Evolutionary conservation across 352 stramenopile genomes (phyloP).

Genomic region (Phytophthora colocasiae): DNA sequence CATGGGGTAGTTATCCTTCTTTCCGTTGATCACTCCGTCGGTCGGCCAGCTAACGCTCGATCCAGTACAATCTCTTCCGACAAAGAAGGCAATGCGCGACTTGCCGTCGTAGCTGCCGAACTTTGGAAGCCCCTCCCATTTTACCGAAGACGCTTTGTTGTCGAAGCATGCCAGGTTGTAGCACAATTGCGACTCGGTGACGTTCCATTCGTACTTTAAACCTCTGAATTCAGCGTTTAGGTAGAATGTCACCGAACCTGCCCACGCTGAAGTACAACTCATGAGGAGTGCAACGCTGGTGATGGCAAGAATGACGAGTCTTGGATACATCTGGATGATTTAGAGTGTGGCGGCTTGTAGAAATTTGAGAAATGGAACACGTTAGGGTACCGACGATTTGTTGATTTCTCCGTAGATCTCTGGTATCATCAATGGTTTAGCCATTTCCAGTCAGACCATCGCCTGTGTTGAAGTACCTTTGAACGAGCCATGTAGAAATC

Average conservation of each 20-base stretch:
- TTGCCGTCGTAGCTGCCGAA: conserved; percentile 14
- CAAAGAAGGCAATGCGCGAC: conserved; percentile 38
- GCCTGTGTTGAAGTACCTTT: too few species aligned
- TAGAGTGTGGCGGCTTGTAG: neutral
- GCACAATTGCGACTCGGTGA: conserved; percentile 22
- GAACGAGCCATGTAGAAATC: too few species aligned
- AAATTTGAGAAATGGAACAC: neutral
- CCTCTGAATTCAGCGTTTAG: conserved; percentile 14
- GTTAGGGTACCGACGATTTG: too few species aligned
- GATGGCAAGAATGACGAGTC: neutral
- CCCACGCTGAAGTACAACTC: conserved; percentile 20
- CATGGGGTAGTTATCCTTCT: conserved; percentile 30
- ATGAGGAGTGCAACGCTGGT: conserved; percentile 5
- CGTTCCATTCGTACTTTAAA: conserved; percentile 17
- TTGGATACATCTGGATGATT: neutral
- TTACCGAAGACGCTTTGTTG: conserved; percentile 33
- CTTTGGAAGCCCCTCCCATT: conserved; percentile 26
- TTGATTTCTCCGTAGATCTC: too few species aligned
- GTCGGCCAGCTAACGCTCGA: conserved; percentile 18
- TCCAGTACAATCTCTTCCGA: conserved; percentile 14
- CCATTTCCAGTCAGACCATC: too few species aligned
- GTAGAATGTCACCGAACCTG: conserved; percentile 33
- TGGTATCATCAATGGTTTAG: neutral
- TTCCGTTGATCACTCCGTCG: conserved; percentile 20
- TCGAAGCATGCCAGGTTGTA: conserved; percentile 38